Evolutionary conservation across 768 basidiomycete species (phyloP).

Genomic region (Gautieria morchelliformis): DNA sequence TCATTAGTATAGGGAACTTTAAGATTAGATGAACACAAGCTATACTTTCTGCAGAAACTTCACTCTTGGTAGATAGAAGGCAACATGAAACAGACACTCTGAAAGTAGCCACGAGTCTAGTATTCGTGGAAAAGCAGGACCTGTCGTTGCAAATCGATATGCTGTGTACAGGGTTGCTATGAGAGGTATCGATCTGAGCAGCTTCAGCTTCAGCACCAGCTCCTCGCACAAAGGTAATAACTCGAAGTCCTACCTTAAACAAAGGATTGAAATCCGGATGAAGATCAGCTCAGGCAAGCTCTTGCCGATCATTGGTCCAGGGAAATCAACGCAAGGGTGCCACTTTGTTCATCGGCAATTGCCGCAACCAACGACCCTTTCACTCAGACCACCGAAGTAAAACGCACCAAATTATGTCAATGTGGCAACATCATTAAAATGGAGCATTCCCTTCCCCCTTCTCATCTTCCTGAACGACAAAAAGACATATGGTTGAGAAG

Average conservation of each 20-base stretch:
- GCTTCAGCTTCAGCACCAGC: constrained; percentile 32
- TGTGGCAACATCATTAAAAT: too few relatives aligned
- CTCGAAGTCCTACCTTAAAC: constrained; percentile 17
- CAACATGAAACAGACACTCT: constrained; percentile 41
- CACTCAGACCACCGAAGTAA: too few relatives aligned
- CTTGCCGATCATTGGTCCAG: constrained; percentile 36
- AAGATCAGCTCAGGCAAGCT: constrained; percentile 42
- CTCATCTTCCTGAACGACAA: too few relatives aligned
- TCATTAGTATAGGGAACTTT: not conserved
- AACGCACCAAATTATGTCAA: too few relatives aligned
- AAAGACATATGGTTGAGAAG: too few relatives aligned
- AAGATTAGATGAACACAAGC: not conserved
- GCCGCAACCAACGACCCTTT: too few relatives aligned
- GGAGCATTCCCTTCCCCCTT: too few relatives aligned
- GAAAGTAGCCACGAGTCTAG: not conserved
- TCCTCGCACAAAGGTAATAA: not conserved
- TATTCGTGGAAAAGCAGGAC: constrained; percentile 14
- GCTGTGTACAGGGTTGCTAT: constrained; percentile 18
- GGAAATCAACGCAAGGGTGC: too few relatives aligned
- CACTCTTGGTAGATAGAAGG: constrained; percentile 40
- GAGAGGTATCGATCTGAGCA: constrained; percentile 35
- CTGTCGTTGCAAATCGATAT: constrained; percentile 20
- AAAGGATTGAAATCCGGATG: constrained; percentile 36
- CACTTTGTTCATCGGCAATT: too few relatives aligned
- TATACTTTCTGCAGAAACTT: constrained; percentile 40